Evolutionary conservation across 1,284 basidiomycete species (phyloP), one percentile per base, ranked within the genome.

Genomic region (Boletus semigastroideus): DNA sequence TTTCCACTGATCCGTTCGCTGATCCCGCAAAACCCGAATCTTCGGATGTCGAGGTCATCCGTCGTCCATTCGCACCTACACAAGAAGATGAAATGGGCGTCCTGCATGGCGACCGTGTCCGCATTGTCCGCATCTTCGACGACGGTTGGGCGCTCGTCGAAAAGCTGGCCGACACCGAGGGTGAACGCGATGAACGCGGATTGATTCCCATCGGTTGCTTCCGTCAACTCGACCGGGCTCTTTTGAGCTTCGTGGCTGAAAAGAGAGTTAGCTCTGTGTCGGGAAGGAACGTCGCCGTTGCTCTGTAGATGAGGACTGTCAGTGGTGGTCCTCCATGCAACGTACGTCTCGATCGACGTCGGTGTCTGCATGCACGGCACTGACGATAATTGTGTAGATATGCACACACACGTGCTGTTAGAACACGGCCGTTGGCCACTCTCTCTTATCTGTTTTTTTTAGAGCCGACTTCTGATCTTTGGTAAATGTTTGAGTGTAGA

Each of bases 121-220:
- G 69, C 56, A 66, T 88, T 36, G 11, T 84, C 17, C 70, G 72
- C 43, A 61, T 77, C 13, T 89, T 80, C 63, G 81, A 86, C 56
- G 86, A 88, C 61, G 86, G 86, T 0, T 89, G 86, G 87, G 75
- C 75, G 1, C 60, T 77, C 50, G 75, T 83, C 16, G 78, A 82
- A 63, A 78, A 74, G 58, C 56, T 74, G 39, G 56, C 60, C 45
- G 51, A 9, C 8, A 7, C 31, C 2, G 30, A 20, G 8, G n/a
- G n/a, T 8, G 49, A 33, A 12, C 34, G 30, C 47, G 48, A 34
- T 25, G 53, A 58, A 16, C 48, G 58, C 37, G 77, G 77, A 2
- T 59, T 79, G 38, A 83, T 87, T 41, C 86, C 85, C 3, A 70
- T 86, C 27, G 83, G 86, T 59, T 87, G 84, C 61, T 68, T 87